Conservation (phyloP, 805 yeast genomes). For the Kurtzmaniella fragi region DNA sequence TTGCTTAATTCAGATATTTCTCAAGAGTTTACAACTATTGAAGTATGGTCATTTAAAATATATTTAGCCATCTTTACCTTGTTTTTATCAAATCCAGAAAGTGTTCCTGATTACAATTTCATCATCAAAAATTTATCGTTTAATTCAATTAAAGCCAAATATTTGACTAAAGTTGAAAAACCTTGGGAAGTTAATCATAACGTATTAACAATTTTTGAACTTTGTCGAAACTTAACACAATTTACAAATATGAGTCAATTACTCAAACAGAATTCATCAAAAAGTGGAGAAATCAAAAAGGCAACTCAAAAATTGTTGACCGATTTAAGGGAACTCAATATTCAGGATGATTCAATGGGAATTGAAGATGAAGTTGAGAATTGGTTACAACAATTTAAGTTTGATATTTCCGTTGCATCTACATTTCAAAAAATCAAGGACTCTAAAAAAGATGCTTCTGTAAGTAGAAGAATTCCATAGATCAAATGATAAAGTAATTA, state of each 20-base stretch:
- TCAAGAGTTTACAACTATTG: conserved; percentile 14
- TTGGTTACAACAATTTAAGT: background rate
- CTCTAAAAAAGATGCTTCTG: background rate
- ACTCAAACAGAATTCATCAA: conserved; percentile 9
- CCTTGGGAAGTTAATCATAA: conserved; percentile 16
- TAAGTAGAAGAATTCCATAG: background rate
- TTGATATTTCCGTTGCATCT: background rate
- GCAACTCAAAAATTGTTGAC: background rate
- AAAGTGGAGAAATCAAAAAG: conserved; percentile 2
- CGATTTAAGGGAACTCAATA: conserved; percentile 2
- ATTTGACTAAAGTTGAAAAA: conserved; percentile 10
- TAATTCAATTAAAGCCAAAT: conserved; percentile 15
- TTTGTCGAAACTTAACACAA: conserved; percentile 5
- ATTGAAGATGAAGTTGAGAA: background rate
- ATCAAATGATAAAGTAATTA: background rate
- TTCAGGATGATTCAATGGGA: background rate
- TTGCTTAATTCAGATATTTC: conserved; percentile 11
- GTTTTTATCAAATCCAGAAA: conserved; percentile 18
- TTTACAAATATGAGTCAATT: conserved; percentile 4
- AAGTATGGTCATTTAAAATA: conserved; percentile 21
- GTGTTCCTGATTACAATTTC: conserved; percentile 20
- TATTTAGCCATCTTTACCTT: conserved; percentile 22
- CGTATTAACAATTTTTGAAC: conserved; percentile 5
- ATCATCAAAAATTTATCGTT: conserved; percentile 27
- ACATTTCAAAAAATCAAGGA: background rate